Conservation (phyloP, 306 rosid species). For the Dryas drummondii region DNA sequence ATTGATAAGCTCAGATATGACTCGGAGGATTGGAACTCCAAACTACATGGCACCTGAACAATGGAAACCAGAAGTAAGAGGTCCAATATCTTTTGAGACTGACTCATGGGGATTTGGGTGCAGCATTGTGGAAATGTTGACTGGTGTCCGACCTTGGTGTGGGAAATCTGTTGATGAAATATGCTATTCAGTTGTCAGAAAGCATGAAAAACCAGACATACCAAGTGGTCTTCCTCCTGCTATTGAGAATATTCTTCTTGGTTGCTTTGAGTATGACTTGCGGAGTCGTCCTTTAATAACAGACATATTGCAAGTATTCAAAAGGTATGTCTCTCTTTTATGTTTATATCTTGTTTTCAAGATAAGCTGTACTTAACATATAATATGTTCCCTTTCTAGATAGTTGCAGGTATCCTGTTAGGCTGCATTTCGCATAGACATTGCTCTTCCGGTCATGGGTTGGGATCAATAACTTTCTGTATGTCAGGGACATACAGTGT, state of each 20-base stretch:
- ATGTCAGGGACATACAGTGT: background rate
- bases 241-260: constrained; percentile 62
- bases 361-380: background rate
- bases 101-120: constrained; percentile 98
- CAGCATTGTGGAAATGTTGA: constrained; percentile 82
- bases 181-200: constrained; percentile 55
- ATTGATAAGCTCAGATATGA: constrained; percentile 49
- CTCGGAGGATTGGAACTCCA: constrained; percentile 81
- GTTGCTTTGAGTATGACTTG: constrained; percentile 93
- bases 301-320: constrained; percentile 62
- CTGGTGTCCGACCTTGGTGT: constrained; percentile 82
- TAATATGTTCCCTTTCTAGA: constrained; percentile 6
- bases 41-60: constrained; percentile 98
- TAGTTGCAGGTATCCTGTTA: constrained; percentile 15
- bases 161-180: constrained; percentile 66
- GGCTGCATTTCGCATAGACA: background rate
- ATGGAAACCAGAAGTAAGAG: constrained; percentile 88
- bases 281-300: constrained; percentile 77
- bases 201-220: constrained; percentile 71
- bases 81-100: constrained; percentile 83
- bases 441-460: background rate
- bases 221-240: constrained; percentile 86
- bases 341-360: background rate
- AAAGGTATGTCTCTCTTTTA: constrained; percentile 48
- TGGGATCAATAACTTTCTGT: background rate